Evolutionary conservation across 2,329 filamentous ascomycete genomes (phyloP), one percentile per base, ranked within the genome.

Genomic region (Stylonectria norvegica): DNA sequence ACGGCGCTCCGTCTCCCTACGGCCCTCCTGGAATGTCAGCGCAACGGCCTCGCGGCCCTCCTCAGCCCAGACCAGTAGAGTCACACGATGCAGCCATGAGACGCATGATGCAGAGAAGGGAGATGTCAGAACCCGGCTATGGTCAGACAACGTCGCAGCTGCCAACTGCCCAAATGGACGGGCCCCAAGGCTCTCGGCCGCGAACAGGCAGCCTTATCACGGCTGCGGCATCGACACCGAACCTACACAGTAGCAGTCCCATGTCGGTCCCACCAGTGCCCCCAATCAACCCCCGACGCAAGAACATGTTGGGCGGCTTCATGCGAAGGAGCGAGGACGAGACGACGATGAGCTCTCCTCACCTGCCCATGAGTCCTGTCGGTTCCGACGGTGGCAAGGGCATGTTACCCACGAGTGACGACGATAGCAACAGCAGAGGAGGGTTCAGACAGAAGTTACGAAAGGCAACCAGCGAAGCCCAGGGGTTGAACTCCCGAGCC

Each of bases 231-330:
- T 68, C 66, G 10, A 64, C 64, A 5, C 63, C 67, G 1, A 66
- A 67, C 42, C 48, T 68, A 29, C 65, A 66, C 33, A 56, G 58
- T 5, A 58, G 53, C 9, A 56, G 58, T 5, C 58, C 53, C 9
- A 50, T 56, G 14, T 42, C 55, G 18, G 67, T 64, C 2, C 76
- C 77, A 3, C 77, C 77, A 2, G 43, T 81, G 23, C 78, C 78
- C 3, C 76, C 77, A 2, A 76, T 81, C 56, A 81, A 81, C 53
- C 78, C 78, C 19, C 69, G 75, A 34, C 70, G 78, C 8, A 70
- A 73, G 38, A 70, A 68, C 7, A 58, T 67, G 1, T 56, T 68
- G n/a, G 64, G 62, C 17, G 59, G 61, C 4, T 45, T 69, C 15
- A 49, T 59, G 27, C 62, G 64, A 14, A 61, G 62, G 14, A 58